Evolutionary conservation across 176 grass and related monocot species (phyloP), one percentile per base, ranked within the genome.

Genomic region (Oryza coarctata): DNA sequence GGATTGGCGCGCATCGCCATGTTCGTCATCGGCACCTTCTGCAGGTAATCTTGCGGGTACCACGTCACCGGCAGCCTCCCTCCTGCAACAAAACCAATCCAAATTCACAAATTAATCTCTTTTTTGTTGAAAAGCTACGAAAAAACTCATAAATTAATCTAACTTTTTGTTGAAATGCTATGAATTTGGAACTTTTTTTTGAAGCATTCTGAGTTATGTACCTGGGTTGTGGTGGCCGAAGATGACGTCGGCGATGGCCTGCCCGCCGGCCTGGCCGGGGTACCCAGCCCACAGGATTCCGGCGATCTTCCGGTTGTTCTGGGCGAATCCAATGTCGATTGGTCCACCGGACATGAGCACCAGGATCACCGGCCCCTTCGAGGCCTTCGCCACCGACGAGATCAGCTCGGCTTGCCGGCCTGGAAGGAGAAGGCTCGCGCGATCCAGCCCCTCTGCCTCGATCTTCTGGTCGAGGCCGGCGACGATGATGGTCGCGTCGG

Each of bases 11-110:
- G 88, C 95, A 98, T 98, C 45, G 77, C 86, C 92, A 95, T 98
- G 81, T 89, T 68, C 27, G 95, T 95, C 95, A 98, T 95, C 0
- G 92, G 72, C 5, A 86, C 92, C 76, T 88, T 95, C 12, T 71
- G 69, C 26, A 98, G 75, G 55, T 93, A 98, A 1, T 79, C 81
- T 63, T 95, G 83, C 0, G 88, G 92, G 81, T 98, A 98, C 95
- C 95, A 98, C 12, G 95, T 98, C 90, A 98, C 78, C 15, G 95
- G 86, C 1, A 95, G 82, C 87, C 93, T 98, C 49, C 92, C 95
- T 12, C 95, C 92, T 97, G 43, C 52, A 55, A 55, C 50, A 22
- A 7, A 22, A 0, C 40, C 0, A 77, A 32, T 62, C 25, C 12
- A 80, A 63, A 27, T 35, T 55, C 45, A 41, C 12, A 63, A 78